Evolutionary conservation across 768 basidiomycete species (phyloP).

Genomic region (Tylopilus sp.): DNA sequence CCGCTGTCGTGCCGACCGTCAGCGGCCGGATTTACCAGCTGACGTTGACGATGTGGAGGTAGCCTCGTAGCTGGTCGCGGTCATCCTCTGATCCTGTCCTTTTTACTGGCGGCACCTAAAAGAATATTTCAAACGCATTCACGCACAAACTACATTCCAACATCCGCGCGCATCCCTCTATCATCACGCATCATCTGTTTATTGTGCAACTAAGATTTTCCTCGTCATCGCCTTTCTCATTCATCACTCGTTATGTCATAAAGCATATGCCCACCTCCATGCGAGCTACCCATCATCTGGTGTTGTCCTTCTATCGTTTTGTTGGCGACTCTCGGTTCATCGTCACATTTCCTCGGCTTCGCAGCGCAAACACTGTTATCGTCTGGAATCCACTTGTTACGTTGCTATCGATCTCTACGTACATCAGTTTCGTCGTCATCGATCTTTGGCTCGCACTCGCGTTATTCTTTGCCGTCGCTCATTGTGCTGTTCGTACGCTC

Average conservation of each 20-base stretch:
- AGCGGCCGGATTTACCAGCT: slow-evolving; percentile 11
- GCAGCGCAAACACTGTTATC: slow-evolving; percentile 18
- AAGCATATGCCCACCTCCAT: slow-evolving; percentile 11
- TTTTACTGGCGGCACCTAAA: slow-evolving; percentile 14
- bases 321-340: slow-evolving; percentile 11
- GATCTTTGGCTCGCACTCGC: slow-evolving; percentile 18
- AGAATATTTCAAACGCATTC: slow-evolving; percentile 22
- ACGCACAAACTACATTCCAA: slow-evolving; percentile 25
- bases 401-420: slow-evolving; percentile 28
- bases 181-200: slow-evolving; percentile 25
- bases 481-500: slow-evolving; percentile 15
- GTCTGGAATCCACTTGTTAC: slow-evolving; percentile 17
- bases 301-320: slow-evolving; percentile 18
- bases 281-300: slow-evolving; percentile 4
- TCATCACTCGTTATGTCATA: slow-evolving; percentile 23
- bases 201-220: slow-evolving; percentile 26
- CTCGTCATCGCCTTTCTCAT: slow-evolving; percentile 19
- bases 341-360: background rate
- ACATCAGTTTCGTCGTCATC: slow-evolving; percentile 10
- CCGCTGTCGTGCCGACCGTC: slow-evolving; percentile 19
- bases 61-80: slow-evolving; percentile 12
- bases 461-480: slow-evolving; percentile 10
- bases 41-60: slow-evolving; percentile 10
- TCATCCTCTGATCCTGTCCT: background rate
- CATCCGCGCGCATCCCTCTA: slow-evolving; percentile 20